Percentiles rank a stretch among this genome's conserved stretches.
phyloP scores from a whole-genome alignment of 345 rosid genomes.

The Citrus hindsii region DNA sequence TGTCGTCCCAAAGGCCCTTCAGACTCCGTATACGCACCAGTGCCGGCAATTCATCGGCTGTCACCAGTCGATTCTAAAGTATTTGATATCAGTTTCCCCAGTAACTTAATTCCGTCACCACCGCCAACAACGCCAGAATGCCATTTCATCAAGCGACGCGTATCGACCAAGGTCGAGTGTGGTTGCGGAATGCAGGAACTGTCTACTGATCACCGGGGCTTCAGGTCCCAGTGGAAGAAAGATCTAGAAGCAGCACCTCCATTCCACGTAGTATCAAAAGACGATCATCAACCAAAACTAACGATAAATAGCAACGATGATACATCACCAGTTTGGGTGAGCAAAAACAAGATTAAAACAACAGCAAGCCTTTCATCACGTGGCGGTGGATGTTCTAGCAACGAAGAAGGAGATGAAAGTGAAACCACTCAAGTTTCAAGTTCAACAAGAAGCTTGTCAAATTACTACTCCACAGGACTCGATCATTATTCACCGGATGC shows the following conservation, averaged over 20 bases:
- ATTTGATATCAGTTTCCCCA: constrained; percentile 20
- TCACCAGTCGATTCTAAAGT: constrained; percentile 25
- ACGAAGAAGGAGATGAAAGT: constrained; percentile 1
- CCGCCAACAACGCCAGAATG: constrained; percentile 41
- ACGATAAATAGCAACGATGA: not conserved
- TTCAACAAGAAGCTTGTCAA: constrained; percentile 31
- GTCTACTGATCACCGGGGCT: constrained; percentile 9
- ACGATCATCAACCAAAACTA: not conserved
- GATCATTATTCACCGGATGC: not conserved
- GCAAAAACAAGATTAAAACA: not conserved
- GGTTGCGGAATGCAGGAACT: not conserved
- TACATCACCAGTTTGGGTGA: not conserved
- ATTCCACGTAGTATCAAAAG: constrained; percentile 1
- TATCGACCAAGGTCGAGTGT: constrained; percentile 2
- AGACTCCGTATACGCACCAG: constrained; percentile 14
- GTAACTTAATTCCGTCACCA: constrained; percentile 19
- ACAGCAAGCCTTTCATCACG: not conserved
- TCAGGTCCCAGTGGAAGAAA: constrained; percentile 7
- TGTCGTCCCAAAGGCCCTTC: constrained; percentile 36
- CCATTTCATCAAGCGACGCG: not conserved
- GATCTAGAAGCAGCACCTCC: not conserved
- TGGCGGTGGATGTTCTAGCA: constrained; percentile 13
- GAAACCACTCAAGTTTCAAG: constrained; percentile 17
- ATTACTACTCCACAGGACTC: constrained; percentile 19
- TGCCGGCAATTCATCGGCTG: constrained; percentile 6